Evolutionary conservation across 2,329 filamentous ascomycete species (phyloP), one percentile per base, ranked within the genome.

Genomic region (Claviceps cyperi): DNA sequence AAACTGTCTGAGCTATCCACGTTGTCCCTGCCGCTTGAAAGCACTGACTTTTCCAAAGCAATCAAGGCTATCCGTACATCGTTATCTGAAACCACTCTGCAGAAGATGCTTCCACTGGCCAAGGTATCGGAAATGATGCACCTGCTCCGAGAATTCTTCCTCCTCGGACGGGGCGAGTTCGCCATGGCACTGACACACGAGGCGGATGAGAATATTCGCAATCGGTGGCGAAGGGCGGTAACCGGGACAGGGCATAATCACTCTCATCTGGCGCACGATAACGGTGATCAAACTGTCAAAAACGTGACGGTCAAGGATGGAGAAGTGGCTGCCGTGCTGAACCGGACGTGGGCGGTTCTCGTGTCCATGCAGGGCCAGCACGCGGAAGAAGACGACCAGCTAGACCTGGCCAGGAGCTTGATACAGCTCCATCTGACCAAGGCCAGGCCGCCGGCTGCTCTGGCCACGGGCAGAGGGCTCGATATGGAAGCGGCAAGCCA

Each of bases 151-250:
- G 83, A 92, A 51, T 96, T 94, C 66, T 87, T 96, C 57, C 75
- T 98, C 2, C 74, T 98, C 0, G 84, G 85, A 1, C 78, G 87
- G 36, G 91, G 91, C 48, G 92, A 97, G 63, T 98, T 98, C 63
- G 88, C 90, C 19, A 81, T 92, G 66, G 83, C 85, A 0, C 68
- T 98, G 24, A 87, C 94, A 1, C 78, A 83, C 37, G 86, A 96
- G 67, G 88, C 91, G 1, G 88, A 96, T 57, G 79, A 84, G 50
- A 84, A 81, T 57, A 76, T 92, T 22, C 76, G 80, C n/a, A 81
- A 78, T 55, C 80, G 87, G 47, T 86, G 86, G 74, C 79, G 75
- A 57, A 71, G 81, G 54, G 71, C 79, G 11, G 76, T 78, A 39
- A 80, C 43, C 4, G 38, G 38, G 38, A 21, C 19, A 41, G 39